Evolutionary conservation across 345 rosid genomes (phyloP), one percentile per base, ranked within the genome.

Genomic region (Combretum micranthum): DNA sequence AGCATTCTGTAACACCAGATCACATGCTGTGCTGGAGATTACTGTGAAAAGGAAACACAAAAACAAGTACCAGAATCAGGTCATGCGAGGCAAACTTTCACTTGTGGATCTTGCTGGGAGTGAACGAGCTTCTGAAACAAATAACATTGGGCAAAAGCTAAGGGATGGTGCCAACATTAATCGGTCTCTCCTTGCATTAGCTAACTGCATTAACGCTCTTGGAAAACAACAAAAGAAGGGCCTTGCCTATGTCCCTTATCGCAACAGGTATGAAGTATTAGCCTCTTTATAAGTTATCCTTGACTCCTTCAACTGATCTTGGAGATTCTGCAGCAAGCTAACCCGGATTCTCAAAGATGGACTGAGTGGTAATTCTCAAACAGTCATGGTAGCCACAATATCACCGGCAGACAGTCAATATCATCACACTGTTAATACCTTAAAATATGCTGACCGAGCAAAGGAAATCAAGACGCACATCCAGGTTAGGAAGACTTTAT

Each of bases 61-160:
- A 74, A 92, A 78, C 73, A 72, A 75, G 73, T 82, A 80, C 51
- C 80, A 52, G 42, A 83, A 86, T 77, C 96, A 86, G 69, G 78
- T 88, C 46, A 71, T 88, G 76, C 75, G 62, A 71, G 96, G 96
- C 63, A 92, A 92, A 73, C 93, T 92, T 56, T 92, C 98, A 53
- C 98, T 92, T 66, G 98, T 92, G 52, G 98, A 92, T 76, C 98
- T 92, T 71, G 98, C 98, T 63, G 96, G 98, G 44, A 92, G 96
- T 77, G 98, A 92, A 76, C 77, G 96, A 70, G 93, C 98, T 55
- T 83, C 96, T 53, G 98, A 92, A 76, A 84, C 96, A 23, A 92
- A 92, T 67, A 84, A 69, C 53, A 92, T 86, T 23, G 98, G 96
- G 57, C 88, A 84, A 68, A 92, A 92, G 77, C 79, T 92, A 56